Evolutionary conservation across 2,329 filamentous ascomycete genomes (phyloP).

Genomic region (Calycina herbarum): DNA sequence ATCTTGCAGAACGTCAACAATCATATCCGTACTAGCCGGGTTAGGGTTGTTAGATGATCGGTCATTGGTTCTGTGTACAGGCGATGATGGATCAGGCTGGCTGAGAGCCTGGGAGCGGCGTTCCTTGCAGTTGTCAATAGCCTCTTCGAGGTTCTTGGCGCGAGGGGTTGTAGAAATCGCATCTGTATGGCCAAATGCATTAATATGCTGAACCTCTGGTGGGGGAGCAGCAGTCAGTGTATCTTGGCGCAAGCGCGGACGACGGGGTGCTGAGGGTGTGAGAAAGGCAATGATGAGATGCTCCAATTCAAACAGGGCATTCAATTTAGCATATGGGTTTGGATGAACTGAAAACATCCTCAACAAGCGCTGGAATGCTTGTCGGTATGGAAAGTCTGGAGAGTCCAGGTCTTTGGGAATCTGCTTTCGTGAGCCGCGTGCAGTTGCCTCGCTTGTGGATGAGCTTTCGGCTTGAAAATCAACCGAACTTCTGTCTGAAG

Average conservation of each 20-base stretch:
- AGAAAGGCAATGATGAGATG: conserved; percentile 77
- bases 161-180: conserved; percentile 34
- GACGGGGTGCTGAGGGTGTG: conserved; percentile 48
- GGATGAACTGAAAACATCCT: conserved; percentile 86
- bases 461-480: conserved; percentile 33
- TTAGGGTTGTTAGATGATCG: conserved; percentile 62
- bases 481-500: conserved; percentile 29
- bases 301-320: conserved; percentile 79
- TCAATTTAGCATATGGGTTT: conserved; percentile 83
- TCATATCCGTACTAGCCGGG: conserved; percentile 46
- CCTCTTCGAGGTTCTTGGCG: conserved; percentile 59
- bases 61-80: conserved; percentile 75
- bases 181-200: conserved; percentile 34
- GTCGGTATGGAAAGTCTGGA: conserved; percentile 73
- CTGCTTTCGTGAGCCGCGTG: conserved; percentile 23
- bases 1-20: conserved; percentile 65
- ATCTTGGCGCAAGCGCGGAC: conserved; percentile 34
- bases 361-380: conserved; percentile 76
- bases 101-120: conserved; percentile 60
- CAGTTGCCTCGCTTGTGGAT: conserved; percentile 31
- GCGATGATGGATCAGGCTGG: conserved; percentile 55
- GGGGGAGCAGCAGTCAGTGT: conserved; percentile 42
- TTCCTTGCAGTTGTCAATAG: conserved; percentile 69
- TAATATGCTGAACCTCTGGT: conserved; percentile 44
- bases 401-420: conserved; percentile 34